Evolutionary conservation across 352 stramenopile species (phyloP), one percentile per base, ranked within the genome.

Genomic region (Phytopythium ostracodes): DNA sequence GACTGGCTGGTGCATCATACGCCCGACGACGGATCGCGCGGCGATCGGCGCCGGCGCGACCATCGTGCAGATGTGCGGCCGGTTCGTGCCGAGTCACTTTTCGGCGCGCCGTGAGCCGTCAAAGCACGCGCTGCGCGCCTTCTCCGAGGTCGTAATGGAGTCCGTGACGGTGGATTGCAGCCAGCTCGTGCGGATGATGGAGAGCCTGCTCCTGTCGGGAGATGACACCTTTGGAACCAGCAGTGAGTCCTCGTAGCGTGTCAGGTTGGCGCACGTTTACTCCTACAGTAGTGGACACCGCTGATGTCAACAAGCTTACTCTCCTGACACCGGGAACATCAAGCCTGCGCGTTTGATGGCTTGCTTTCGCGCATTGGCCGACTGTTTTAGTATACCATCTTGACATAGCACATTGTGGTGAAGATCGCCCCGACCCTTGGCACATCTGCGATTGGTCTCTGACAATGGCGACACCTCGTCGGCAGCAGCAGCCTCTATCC

Each of bases 1-100:
- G 56, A 89, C 75, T 1, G 77, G 77, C 4, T 89, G 80, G 80
- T 68, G 63, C 31, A 62, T 75, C 22, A 22, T 77, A 1, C 67
- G 64, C 0, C 63, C 70, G 6, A 72, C 66, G 15, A 58, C 52
- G 18, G 52, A 58, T 22, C 52, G 52, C 27, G 52, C 52, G n/a
- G 33, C 52, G 8, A 58, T 58, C 52, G 52, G 52, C 31, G 31
- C 52, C 18, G 52, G 52, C 33, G 52, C 18, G 25, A 64, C 67
- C 10, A 27, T 70, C 18, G 60, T 74, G 22, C 56, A 63, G 22
- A 68, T 60, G 10, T 74, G 59, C 36, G 64, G 64, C 6, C 56
- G 67, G 12, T 63, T 74, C 17, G 60, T 74, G 14, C 64, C 67
- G 15, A 68, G 69, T 51, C 63, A 66, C n/a, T 62, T 71, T 14